Percentiles rank a stretch among this genome's conserved stretches.
phyloP scores from a whole-genome alignment of 129 eudicot species.

The Flaveria bidentis region DNA sequence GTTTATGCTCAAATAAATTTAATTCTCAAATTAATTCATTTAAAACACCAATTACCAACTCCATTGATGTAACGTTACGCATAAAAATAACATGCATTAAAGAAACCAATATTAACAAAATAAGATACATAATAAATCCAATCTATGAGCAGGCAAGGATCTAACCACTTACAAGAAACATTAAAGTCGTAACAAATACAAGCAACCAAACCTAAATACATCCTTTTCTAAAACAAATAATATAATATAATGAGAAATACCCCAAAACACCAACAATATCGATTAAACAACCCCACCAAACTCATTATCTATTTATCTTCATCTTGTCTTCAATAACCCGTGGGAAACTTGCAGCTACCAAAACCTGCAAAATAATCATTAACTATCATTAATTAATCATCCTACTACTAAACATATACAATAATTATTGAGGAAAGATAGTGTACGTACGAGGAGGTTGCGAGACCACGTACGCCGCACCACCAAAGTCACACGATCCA shows the following conservation, averaged over 20 bases:
- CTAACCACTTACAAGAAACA: conserved; percentile 16
- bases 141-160: conserved; percentile 11
- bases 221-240: conserved; percentile 5
- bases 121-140: conserved; percentile 22
- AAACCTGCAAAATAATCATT: conserved; percentile 42
- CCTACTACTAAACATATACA: not conserved
- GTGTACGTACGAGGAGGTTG: conserved; percentile 75
- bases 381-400: not conserved
- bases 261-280: not conserved
- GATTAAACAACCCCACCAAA: conserved; percentile 27
- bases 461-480: conserved; percentile 90
- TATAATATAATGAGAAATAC: conserved; percentile 16
- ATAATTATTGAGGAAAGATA: not conserved
- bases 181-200: conserved; percentile 26
- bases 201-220: conserved; percentile 35
- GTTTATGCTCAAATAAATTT: too few relatives aligned
- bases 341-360: conserved; percentile 80
- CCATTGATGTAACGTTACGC: not conserved
- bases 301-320: not conserved
- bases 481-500: conserved; percentile 88
- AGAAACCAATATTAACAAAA: not conserved
- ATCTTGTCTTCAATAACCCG: conserved; percentile 46
- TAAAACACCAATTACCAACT: not conserved
- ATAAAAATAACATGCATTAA: not conserved
- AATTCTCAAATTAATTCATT: too few relatives aligned